These are phyloP conservation scores for Lecanicillium sp. DNA, from an alignment of 2,329 filamentous ascomycete species.

Conservation along the genomic window DNA sequence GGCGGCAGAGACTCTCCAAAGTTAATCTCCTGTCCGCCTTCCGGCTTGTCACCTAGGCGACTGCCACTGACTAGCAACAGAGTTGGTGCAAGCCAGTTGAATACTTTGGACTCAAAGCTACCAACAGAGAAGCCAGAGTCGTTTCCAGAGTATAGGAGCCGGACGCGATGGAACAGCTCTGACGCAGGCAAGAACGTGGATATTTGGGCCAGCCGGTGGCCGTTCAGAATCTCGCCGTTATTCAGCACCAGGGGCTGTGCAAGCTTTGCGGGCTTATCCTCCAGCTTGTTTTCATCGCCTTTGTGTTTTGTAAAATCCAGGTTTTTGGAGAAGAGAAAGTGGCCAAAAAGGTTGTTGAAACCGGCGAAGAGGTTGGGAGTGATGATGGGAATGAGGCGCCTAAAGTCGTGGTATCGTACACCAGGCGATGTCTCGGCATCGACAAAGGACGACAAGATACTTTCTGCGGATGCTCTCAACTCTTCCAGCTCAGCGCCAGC, in stretches of 20 bases:
- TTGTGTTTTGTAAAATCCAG: slow-evolving; percentile 57
- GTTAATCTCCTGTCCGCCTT: slow-evolving; percentile 45
- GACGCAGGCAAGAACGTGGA: slow-evolving; percentile 65
- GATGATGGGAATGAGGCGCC: slow-evolving; percentile 50
- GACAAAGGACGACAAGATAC: slow-evolving; percentile 60
- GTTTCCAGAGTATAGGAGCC: slow-evolving; percentile 63
- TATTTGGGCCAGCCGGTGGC: slow-evolving; percentile 61
- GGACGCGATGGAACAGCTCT: slow-evolving; percentile 58
- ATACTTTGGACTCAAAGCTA: slow-evolving; percentile 66
- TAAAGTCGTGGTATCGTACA: slow-evolving; percentile 57
- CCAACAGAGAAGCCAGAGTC: slow-evolving; percentile 72
- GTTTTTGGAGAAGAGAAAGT: slow-evolving; percentile 69
- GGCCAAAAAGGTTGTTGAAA: slow-evolving; percentile 64
- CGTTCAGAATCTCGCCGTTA: slow-evolving; percentile 55
- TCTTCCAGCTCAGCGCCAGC: slow-evolving; percentile 49
- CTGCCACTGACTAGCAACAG: slow-evolving; percentile 64
- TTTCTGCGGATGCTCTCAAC: slow-evolving; percentile 57
- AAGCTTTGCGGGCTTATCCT: slow-evolving; percentile 19
- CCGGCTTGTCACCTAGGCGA: slow-evolving; percentile 45
- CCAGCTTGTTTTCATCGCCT: slow-evolving; percentile 20
- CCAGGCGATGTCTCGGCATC: slow-evolving; percentile 58
- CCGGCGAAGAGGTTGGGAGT: slow-evolving; percentile 63
- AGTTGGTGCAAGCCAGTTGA: slow-evolving; percentile 72
- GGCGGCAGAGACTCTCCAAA: slow-evolving; percentile 60
- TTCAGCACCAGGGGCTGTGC: slow-evolving; percentile 46